Evolutionary conservation across 371 early-diverging fungal species (phyloP).

Genomic region (Circinella umbellata): DNA sequence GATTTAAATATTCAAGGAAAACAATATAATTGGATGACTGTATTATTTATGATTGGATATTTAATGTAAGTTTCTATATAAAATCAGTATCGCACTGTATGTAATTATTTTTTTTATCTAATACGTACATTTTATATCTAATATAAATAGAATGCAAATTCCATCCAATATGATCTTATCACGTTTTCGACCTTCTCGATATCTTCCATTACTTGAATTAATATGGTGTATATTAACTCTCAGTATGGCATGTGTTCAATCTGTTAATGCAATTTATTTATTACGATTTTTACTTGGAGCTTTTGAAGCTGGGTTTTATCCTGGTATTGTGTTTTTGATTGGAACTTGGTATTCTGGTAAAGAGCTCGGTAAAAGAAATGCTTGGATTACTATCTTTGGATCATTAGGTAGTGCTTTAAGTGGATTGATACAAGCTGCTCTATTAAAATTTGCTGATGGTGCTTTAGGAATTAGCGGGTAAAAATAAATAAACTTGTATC

Average conservation of each 20-base stretch:
- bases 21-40: conserved; percentile 54
- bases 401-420: conserved; percentile 46
- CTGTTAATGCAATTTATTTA: conserved; percentile 45
- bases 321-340: conserved; percentile 53
- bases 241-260: conserved; percentile 63
- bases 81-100: neutral
- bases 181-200: conserved; percentile 50
- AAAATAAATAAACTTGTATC: too few relatives aligned
- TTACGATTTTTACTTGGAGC: conserved; percentile 62
- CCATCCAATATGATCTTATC: conserved; percentile 68
- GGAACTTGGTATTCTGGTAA: conserved; percentile 56
- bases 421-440: conserved; percentile 48
- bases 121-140: too few relatives aligned
- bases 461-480: conserved; percentile 50
- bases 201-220: conserved; percentile 56
- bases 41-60: conserved; percentile 47
- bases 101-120: too few relatives aligned
- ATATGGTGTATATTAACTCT: conserved; percentile 63
- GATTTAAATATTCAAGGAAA: conserved; percentile 37
- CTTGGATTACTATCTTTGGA: conserved; percentile 44
- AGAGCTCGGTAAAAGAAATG: conserved; percentile 45
- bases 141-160: conserved; percentile 51
- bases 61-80: conserved; percentile 29
- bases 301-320: conserved; percentile 68
- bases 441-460: conserved; percentile 53